phyloP scores from a whole-genome alignment of 2,329 filamentous ascomycete species.

The Hymenoscyphus fraxineus region DNA sequence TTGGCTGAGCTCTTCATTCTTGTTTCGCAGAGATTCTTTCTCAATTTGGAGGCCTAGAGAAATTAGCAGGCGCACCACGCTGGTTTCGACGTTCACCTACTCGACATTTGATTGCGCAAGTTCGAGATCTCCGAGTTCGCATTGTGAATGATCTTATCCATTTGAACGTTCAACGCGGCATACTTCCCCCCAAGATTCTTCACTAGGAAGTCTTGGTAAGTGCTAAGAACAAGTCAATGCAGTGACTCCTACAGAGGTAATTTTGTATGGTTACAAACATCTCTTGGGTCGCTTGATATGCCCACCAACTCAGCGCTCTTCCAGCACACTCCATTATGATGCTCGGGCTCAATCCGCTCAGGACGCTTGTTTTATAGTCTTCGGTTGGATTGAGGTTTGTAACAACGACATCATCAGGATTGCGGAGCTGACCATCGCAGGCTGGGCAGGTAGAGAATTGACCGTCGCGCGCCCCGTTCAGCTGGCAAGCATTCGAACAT shows the following conservation, averaged over 20 bases:
- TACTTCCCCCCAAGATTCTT: constrained; percentile 73
- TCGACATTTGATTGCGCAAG: constrained; percentile 60
- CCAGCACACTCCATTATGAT: constrained; percentile 84
- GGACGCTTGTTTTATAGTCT: constrained; percentile 82
- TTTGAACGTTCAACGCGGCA: constrained; percentile 55
- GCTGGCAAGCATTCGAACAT: constrained; percentile 63
- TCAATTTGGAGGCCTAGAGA: constrained; percentile 53
- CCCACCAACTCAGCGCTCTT: constrained; percentile 77
- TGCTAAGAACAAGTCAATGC: constrained; percentile 42
- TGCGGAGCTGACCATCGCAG: constrained; percentile 64
- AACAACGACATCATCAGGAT: constrained; percentile 71
- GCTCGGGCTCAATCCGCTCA: constrained; percentile 77
- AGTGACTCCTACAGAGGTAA: constrained; percentile 20
- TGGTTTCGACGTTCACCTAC: constrained; percentile 41
- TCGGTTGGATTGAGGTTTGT: constrained; percentile 74
- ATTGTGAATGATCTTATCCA: constrained; percentile 71
- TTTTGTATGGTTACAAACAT: constrained; percentile 50
- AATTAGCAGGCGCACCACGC: constrained; percentile 14
- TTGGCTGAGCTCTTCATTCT: constrained; percentile 67
- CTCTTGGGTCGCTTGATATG: constrained; percentile 80
- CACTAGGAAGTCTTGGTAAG: constrained; percentile 73
- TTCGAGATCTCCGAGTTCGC: constrained; percentile 68
- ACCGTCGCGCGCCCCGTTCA: constrained; percentile 50
- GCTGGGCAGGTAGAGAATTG: constrained; percentile 65
- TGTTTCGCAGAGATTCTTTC: constrained; percentile 60